Base-by-base conservation (phyloP, 2,329 filamentous ascomycete species). In the Mycocentrospora acerina region DNA sequence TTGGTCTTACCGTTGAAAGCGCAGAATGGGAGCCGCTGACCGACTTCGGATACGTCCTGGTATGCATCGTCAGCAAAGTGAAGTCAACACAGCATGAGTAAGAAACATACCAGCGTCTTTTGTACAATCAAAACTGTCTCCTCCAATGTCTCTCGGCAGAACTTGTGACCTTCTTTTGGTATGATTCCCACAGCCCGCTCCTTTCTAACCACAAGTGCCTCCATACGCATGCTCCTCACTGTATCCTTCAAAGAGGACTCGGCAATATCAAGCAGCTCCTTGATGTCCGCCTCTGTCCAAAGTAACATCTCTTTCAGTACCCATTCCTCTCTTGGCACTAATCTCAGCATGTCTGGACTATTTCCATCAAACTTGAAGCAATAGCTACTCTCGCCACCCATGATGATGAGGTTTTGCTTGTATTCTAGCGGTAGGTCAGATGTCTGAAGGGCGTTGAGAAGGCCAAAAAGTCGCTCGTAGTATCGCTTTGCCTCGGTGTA, bases 331-430 rank as follows among this genome's bases (percentile, higher is more conserved):
- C 81, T 75, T 0, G 82, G 65, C 56, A 85, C 85, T 30, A 85
- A 79, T 1, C 77, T 70, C 10, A 97, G 78, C 13, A 86, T 79
- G 64, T 85, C 75, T 1, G 82, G 80, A 0, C 82, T 81, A 9
- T 73, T 68, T 0, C 77, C 71, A 44, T 82, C 79, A 69, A 86
- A 95, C 35, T 82, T 82, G 71, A 97, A 96, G 35, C 97, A 82
- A 67, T 94, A 98, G 71, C 95, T 97, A 44, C 88, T 89, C 69
- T 98, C 93, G 38, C 93, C 93, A 48, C 93, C 93, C 80, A 98
- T 89, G 53, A 98, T 85, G 46, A 97, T 78, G 5, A 98, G 77
- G 54, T 86, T 89, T 53, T 85, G 78, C 59, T 89, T 88, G 58
- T 89, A 83, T 6, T 77, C 63, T 0, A 77, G 68, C 0, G 85